Percentiles rank a stretch among this genome's conserved stretches.
These are phyloP conservation scores for Claviceps sp. DNA, from an alignment of 2,329 filamentous ascomycete species.

Conservation along the genomic window DNA sequence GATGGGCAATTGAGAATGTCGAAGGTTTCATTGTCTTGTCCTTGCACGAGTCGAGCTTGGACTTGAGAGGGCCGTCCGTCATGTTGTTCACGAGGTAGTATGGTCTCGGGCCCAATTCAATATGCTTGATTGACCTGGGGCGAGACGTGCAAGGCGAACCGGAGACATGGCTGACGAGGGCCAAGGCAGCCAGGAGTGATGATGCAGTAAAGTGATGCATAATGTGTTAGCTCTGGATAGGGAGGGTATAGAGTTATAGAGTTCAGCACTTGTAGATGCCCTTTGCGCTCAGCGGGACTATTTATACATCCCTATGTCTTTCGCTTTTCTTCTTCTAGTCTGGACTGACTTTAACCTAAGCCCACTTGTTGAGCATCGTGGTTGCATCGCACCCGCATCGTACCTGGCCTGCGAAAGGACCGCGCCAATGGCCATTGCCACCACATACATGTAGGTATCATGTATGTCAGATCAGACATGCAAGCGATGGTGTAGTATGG, in stretches of 20 bases:
- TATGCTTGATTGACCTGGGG: slow-evolving; percentile 25
- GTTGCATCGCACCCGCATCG: too few relatives aligned
- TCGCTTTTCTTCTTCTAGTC: too few relatives aligned
- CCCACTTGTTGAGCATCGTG: too few relatives aligned
- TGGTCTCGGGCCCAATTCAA: slow-evolving; percentile 50
- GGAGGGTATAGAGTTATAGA: not conserved
- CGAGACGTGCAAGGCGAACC: slow-evolving; percentile 14
- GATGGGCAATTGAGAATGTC: slow-evolving; percentile 47
- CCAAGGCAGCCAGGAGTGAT: slow-evolving; percentile 18
- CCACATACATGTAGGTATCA: too few relatives aligned
- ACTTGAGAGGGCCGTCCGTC: slow-evolving; percentile 45
- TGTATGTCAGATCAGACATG: not conserved
- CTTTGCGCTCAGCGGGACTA: too few relatives aligned
- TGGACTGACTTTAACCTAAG: too few relatives aligned
- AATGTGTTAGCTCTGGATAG: not conserved
- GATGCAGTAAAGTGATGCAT: slow-evolving; percentile 20
- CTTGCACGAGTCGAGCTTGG: slow-evolving; percentile 43
- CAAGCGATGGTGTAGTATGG: not conserved
- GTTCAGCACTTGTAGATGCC: too few relatives aligned
- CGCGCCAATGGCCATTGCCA: too few relatives aligned
- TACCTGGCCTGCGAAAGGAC: too few relatives aligned
- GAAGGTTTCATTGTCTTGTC: slow-evolving; percentile 38
- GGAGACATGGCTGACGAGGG: slow-evolving; percentile 13
- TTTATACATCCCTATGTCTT: too few relatives aligned
- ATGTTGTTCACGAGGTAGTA: slow-evolving; percentile 52